Base-by-base conservation (phyloP, 768 basidiomycete species). In the Leucosporidium creatinivorum region DNA sequence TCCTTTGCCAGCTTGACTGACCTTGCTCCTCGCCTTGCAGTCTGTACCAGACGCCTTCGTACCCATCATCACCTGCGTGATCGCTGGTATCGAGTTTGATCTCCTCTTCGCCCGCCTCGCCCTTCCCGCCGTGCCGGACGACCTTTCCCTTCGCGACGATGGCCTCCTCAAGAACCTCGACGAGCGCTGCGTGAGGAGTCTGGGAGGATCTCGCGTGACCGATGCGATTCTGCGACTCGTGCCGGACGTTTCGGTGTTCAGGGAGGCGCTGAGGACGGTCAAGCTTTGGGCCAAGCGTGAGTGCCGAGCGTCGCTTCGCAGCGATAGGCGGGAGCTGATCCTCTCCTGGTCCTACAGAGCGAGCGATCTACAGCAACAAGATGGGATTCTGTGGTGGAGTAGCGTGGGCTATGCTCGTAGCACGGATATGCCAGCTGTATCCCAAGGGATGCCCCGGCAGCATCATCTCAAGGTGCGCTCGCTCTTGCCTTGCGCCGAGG, bases 341-440 rank as follows among this genome's bases (percentile, higher is more conserved):
- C 61, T 17, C 10, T 13, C 33, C 10, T 48, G 6, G 54, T 54
- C 36, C 31, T 19, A 52, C 75, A 97, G 93, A 87, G 74, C 84
- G 93, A 80, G 96, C 93, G 30, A 94, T 99, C 68, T 97, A 97
- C 79, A 94, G 93, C 1, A 99, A 99, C 78, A 91, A 97, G 17
- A 92, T 92, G 74, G 96, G 94, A 25, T 99, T 98, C 78, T 84
- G 94, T 39, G 96, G 96, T 65, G 96, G 96, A 75, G 94, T 98
- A 2, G 94, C 93, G 33, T 99, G 96, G 96, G 91, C 94, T 5
- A 89, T 98, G 82, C 85, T 98, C 50, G 93, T 97, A n/a, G 96
- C 96, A 60, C 87, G 96, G 78, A 93, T 98, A 83, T 99, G 96
- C 80, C 96, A 99, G 76, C 80, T 99, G 63, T 99, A 98, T 78